These are phyloP conservation scores for Arabidopsis arenosa DNA, from an alignment of 345 rosid species.

Conservation along the genomic window DNA sequence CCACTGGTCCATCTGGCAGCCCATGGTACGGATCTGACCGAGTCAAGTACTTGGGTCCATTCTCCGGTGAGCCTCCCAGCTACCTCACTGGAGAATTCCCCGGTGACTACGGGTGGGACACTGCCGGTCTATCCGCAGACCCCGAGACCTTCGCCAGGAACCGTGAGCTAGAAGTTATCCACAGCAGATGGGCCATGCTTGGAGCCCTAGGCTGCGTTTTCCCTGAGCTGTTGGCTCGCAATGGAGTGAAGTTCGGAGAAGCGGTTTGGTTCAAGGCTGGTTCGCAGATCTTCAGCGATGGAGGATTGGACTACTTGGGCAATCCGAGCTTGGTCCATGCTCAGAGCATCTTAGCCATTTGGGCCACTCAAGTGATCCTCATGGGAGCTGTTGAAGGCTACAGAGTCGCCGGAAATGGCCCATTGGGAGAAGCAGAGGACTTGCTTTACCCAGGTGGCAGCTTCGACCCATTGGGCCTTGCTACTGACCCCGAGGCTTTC, in stretches of 20 bases:
- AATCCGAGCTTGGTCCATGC: slow-evolving; percentile 77
- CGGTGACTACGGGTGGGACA: slow-evolving; percentile 36
- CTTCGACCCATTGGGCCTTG: slow-evolving; percentile 72
- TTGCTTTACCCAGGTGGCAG: slow-evolving; percentile 73
- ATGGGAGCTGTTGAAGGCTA: slow-evolving; percentile 78
- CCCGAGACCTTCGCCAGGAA: slow-evolving; percentile 75
- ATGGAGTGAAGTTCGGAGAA: slow-evolving; percentile 34
- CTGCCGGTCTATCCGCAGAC: slow-evolving; percentile 75
- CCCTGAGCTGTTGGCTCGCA: slow-evolving; percentile 55
- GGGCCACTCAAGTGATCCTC: slow-evolving; percentile 62
- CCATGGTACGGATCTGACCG: slow-evolving; percentile 63
- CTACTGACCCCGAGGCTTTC: slow-evolving; percentile 74
- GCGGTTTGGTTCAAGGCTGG: slow-evolving; percentile 39
- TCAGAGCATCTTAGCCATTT: slow-evolving; percentile 71
- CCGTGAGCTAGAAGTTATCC: slow-evolving; percentile 80
- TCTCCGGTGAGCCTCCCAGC: slow-evolving; percentile 67
- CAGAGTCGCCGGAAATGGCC: slow-evolving; percentile 58
- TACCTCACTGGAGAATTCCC: slow-evolving; percentile 77
- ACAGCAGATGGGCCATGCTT: slow-evolving; percentile 72
- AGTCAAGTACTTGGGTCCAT: slow-evolving; percentile 73
- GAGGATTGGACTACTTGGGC: slow-evolving; percentile 74
- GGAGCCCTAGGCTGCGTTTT: slow-evolving; percentile 75
- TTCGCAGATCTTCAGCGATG: slow-evolving; percentile 70
- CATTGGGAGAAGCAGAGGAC: slow-evolving; percentile 62
- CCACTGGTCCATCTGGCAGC: not conserved